Evolutionary conservation across 495 filamentous ascomycete species (phyloP), one percentile per base, ranked within the genome.

Genomic region (Cetradonia linearis): DNA sequence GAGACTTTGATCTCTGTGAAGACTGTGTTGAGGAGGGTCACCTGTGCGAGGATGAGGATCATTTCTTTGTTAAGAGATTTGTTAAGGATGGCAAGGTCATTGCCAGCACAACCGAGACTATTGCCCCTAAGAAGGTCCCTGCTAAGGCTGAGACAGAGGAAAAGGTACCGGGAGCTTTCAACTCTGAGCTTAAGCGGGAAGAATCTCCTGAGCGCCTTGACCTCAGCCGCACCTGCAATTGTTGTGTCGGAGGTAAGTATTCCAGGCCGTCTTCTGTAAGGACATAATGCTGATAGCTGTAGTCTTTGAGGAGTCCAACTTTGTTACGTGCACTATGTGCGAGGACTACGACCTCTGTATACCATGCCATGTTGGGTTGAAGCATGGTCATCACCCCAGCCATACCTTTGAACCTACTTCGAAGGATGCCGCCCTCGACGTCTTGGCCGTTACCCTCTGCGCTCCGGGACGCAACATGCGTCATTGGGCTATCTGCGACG

Each of bases 61-160:
- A 99, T 76, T 96, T 89, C 89, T 75, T 99, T 72, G 91, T 97
- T 70, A 96, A 94, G 81, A 83, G 93, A 52, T 82, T 81, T 48
- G 80, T 97, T 53, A 78, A 84, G 62, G 78, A 86, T 61, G 94
- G 91, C 25, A 77, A 81, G 60, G 85, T 97, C 47, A 82, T 85
- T 66, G 88, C 82, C 70, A 95, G 90, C 77, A 87, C 80, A 5
- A 96, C 90, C 5, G 87, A 95, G 70, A 85, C 77, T 5, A 76
- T 91, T 67, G 76, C 80, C 36, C 84, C 88, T 46, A 89, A 86
- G 68, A 69, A 67, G 61, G 11, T 13, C 20, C 20, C 34, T 61
- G 14, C 55, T 46, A 67, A 67, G 61, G 36, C 36, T 46, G 65
- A 66, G 54, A 23, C 56, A 13, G 69, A 75, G 68, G 63, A 73